A percentile compares a stretch with the other conserved stretches of the same genome.
These are phyloP conservation scores for Quercus cerris DNA, from an alignment of 306 rosid genomes.

Conservation along the genomic window DNA sequence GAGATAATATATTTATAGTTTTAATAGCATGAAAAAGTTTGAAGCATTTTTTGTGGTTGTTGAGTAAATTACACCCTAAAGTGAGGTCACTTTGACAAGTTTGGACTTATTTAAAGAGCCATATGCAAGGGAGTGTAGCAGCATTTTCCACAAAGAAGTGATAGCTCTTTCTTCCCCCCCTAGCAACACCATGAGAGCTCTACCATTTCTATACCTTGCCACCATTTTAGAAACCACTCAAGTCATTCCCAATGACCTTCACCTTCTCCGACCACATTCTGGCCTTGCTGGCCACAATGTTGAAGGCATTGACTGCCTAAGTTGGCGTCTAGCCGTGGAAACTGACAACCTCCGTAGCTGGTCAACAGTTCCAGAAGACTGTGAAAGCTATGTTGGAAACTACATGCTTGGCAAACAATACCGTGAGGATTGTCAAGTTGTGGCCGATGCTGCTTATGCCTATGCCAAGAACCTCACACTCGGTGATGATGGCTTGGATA, in stretches of 20 bases:
- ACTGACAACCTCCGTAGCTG: background rate
- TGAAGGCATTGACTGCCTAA: background rate
- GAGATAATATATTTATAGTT: too few species aligned
- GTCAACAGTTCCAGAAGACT: background rate
- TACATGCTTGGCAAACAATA: background rate
- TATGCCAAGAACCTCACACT: background rate
- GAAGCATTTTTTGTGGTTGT: background rate
- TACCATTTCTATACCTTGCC: background rate
- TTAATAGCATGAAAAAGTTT: too few species aligned
- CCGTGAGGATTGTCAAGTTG: background rate
- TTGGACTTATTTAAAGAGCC: background rate
- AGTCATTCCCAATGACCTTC: background rate
- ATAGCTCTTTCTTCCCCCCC: too few species aligned
- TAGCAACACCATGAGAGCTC: background rate
- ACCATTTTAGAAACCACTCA: background rate
- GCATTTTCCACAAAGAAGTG: background rate
- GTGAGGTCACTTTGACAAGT: background rate
- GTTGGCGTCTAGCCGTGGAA: background rate
- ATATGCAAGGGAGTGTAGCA: background rate
- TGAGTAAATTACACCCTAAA: background rate
- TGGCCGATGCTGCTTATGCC: background rate
- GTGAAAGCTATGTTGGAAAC: background rate
- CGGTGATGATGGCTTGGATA: background rate
- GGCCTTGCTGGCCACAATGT: background rate
- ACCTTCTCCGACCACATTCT: background rate